Conservation (phyloP, 2,329 filamentous ascomycete genomes). For the Tolypocladium ovalisporum region DNA sequence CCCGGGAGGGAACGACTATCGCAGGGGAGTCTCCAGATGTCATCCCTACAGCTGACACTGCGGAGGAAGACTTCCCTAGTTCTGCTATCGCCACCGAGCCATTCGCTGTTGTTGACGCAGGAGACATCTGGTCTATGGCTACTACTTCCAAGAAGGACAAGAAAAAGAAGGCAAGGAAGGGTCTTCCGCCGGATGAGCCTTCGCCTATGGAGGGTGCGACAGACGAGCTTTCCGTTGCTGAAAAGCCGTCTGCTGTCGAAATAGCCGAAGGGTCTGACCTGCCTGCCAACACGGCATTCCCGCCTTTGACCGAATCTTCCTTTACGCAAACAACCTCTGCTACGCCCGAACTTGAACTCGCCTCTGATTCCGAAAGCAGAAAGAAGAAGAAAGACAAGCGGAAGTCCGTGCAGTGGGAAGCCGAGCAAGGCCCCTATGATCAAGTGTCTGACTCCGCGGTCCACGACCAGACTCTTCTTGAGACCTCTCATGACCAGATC, state of each 20-base stretch:
- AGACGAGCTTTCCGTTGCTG: background rate
- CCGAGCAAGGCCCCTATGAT: background rate
- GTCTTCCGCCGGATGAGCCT: slow-evolving; percentile 6
- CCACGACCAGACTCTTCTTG: background rate
- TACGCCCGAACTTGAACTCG: background rate
- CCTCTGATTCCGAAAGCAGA: background rate
- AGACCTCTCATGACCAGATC: background rate
- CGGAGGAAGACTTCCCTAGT: background rate
- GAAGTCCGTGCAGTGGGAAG: slow-evolving; percentile 11
- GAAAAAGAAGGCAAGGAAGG: slow-evolving; percentile 15
- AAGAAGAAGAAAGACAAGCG: slow-evolving; percentile 7
- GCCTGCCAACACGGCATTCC: background rate
- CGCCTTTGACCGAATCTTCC: background rate
- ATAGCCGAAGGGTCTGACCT: background rate
- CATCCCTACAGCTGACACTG: background rate
- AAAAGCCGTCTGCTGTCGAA: background rate
- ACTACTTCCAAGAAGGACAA: slow-evolving; percentile 12
- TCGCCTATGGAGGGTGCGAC: slow-evolving; percentile 4
- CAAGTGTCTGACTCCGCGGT: background rate
- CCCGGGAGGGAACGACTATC: background rate
- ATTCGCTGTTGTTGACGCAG: slow-evolving; percentile 1
- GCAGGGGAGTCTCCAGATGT: background rate
- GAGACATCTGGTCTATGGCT: slow-evolving; percentile 2
- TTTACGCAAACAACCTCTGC: background rate
- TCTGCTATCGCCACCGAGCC: slow-evolving; percentile 2